Base-by-base conservation (phyloP, 2,329 filamentous ascomycete species). In the Malbranchea zuffiana region DNA sequence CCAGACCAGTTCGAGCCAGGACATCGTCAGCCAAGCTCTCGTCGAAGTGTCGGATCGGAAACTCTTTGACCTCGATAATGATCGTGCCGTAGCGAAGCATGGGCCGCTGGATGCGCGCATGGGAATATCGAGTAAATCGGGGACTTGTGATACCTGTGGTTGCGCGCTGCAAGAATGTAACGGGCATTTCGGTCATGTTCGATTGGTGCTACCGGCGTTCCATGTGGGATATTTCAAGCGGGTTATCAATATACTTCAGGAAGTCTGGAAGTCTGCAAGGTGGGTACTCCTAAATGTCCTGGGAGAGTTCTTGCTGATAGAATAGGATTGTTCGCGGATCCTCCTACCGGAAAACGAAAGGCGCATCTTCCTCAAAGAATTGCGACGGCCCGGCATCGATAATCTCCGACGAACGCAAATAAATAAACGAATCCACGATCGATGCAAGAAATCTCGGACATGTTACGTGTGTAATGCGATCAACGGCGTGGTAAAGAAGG, bases 211-310 rank as follows among this genome's bases (percentile, higher is more conserved):
- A 35, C 90, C 90, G 3, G 85, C 82, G 28, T 96, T 96, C 54
- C 90, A 98, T 56, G 86, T 96, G 47, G 90, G 90, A 24, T 98
- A 95, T 56, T 74, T 98, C 50, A 90, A 86, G 56, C 86, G 92
- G 57, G 85, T 90, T 46, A 88, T 93, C 55, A 80, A 79, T 29
- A 87, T 94, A 39, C 70, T 98, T 16, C 87, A 96, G 57, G 82
- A 90, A 53, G 92, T 98, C 47, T 98, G 57, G 82, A 90, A 53
- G 92, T 98, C 47, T 98, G 90, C 77, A 98, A 94, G 57, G 67
- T 71, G 54, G 28, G 54, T 32, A 17, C 16, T 28, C 12, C 12
- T 24, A 4, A 16, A 12, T 26, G 13, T 33, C 10, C 12, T n/a
- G 6, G 4, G 16, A 13, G 19, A 16, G n/a, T 13, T 27, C n/a